Conservation (phyloP, 1,284 basidiomycete genomes). For the Cryptococcus sp. region DNA sequence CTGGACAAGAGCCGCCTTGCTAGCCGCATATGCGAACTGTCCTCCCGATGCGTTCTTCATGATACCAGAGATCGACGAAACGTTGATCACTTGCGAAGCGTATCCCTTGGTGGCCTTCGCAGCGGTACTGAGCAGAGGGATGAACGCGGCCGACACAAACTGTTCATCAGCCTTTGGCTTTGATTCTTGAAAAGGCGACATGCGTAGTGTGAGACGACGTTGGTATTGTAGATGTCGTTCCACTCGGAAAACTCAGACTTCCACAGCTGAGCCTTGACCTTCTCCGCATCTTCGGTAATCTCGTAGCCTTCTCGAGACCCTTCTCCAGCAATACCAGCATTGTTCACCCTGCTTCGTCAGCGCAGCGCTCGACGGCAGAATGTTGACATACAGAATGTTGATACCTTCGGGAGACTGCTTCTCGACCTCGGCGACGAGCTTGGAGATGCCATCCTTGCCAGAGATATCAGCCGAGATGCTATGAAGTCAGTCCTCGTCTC, state of each 20-base stretch:
- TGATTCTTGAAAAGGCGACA: conserved; percentile 10
- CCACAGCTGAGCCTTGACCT: conserved; percentile 24
- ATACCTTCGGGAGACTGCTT: conserved; percentile 29
- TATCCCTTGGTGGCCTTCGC: conserved; percentile 29
- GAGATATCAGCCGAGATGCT: conserved; percentile 31
- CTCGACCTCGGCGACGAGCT: conserved; percentile 28
- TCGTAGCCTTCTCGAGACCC: conserved; percentile 25
- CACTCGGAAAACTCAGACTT: conserved; percentile 25
- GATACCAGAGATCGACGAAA: conserved; percentile 34
- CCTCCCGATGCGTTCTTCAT: conserved; percentile 33
- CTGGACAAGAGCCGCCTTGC: conserved; percentile 35
- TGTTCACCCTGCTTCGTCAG: conserved; percentile 24
- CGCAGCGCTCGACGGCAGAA: neutral
- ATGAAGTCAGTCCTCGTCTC: neutral
- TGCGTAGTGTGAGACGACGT: conserved; percentile 29
- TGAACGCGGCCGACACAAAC: conserved; percentile 35
- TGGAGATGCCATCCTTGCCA: conserved; percentile 30
- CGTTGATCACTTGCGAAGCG: conserved; percentile 35
- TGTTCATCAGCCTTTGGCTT: conserved; percentile 4
- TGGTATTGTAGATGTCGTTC: conserved; percentile 25
- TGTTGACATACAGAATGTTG: conserved; percentile 35
- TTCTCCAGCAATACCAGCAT: conserved; percentile 40
- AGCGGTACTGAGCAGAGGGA: conserved; percentile 32
- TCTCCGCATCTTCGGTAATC: conserved; percentile 21
- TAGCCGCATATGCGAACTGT: conserved; percentile 34